A percentile compares a stretch with the other conserved stretches of the same genome.
phyloP scores from a whole-genome alignment of 2,329 filamentous ascomycete genomes.

The Colletotrichum sp. region DNA sequence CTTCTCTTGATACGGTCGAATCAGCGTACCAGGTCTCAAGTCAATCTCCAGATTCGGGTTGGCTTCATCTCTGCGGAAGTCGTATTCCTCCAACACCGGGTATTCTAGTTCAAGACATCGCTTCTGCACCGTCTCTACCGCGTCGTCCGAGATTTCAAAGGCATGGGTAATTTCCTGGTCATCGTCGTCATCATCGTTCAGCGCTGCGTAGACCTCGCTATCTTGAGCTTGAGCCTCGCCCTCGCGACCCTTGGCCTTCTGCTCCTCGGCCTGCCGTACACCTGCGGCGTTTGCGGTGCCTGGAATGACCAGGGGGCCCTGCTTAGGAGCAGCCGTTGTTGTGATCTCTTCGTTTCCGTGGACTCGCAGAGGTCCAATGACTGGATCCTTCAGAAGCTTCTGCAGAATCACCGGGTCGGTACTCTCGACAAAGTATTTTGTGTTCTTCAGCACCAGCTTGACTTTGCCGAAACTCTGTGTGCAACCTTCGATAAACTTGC shows the following conservation, averaged over 20 bases:
- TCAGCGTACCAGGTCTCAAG: slow-evolving; percentile 84
- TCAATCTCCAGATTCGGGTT: slow-evolving; percentile 96
- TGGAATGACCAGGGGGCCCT: slow-evolving; percentile 87
- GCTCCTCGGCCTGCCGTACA: slow-evolving; percentile 70
- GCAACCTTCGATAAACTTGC: slow-evolving; percentile 77
- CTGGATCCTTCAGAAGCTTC: slow-evolving; percentile 80
- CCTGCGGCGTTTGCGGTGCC: slow-evolving; percentile 94
- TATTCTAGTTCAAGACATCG: slow-evolving; percentile 86
- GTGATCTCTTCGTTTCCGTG: slow-evolving; percentile 75
- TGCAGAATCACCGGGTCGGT: slow-evolving; percentile 87
- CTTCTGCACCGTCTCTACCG: slow-evolving; percentile 86
- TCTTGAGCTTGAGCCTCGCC: slow-evolving; percentile 60
- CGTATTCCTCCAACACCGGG: slow-evolving; percentile 94
- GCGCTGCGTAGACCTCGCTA: slow-evolving; percentile 71
- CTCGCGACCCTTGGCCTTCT: slow-evolving; percentile 47
- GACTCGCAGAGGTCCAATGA: slow-evolving; percentile 80
- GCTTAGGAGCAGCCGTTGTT: slow-evolving; percentile 82
- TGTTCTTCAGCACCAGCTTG: slow-evolving; percentile 92
- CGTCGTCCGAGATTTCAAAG: slow-evolving; percentile 84
- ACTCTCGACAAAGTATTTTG: slow-evolving; percentile 92
- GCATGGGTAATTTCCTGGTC: slow-evolving; percentile 87
- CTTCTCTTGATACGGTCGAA: slow-evolving; percentile 95
- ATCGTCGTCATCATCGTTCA: slow-evolving; percentile 87
- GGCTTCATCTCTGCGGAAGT: slow-evolving; percentile 88
- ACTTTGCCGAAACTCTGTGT: slow-evolving; percentile 95